Conservation (phyloP, 768 basidiomycete species). For the Tylopilus sp. region DNA sequence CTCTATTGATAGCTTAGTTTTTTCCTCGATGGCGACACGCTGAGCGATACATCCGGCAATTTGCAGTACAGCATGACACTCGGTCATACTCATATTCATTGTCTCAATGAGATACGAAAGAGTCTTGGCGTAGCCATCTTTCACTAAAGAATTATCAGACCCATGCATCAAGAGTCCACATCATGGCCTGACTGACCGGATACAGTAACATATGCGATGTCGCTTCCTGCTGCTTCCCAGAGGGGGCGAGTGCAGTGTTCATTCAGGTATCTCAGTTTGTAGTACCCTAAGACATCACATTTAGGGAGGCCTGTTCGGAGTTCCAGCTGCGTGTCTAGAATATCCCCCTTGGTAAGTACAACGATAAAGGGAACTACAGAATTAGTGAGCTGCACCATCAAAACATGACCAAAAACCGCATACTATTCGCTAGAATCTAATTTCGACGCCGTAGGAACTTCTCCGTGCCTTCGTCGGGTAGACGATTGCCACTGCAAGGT, state of each 20-base stretch:
- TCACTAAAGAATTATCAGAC: neutral
- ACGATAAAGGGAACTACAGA: slow-evolving; percentile 9
- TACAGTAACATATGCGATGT: slow-evolving; percentile 1
- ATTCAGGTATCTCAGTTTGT: neutral
- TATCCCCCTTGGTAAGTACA: slow-evolving; percentile 15
- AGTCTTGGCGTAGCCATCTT: slow-evolving; percentile 1
- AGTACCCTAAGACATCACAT: neutral
- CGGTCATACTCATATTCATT: slow-evolving; percentile 2
- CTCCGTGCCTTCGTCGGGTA: slow-evolving; percentile 12
- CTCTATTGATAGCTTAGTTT: slow-evolving; percentile 11
- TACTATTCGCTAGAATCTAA: slow-evolving; percentile 6
- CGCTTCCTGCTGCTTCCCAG: neutral
- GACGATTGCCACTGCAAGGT: slow-evolving; percentile 11
- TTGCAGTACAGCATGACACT: neutral
- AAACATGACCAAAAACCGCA: neutral
- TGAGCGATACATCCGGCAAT: slow-evolving; percentile 11
- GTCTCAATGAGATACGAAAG: slow-evolving; percentile 2
- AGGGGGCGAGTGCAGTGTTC: slow-evolving; percentile 2
- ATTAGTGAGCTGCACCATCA: neutral
- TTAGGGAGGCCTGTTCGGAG: neutral
- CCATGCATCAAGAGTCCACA: neutral
- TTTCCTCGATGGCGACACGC: slow-evolving; percentile 12
- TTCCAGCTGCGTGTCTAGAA: slow-evolving; percentile 1
- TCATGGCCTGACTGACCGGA: slow-evolving; percentile 3
- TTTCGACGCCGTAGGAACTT: slow-evolving; percentile 1